These are phyloP conservation scores for Rasamsonia emersonii DNA, from an alignment of 2,329 filamentous ascomycete species.

Conservation along the genomic window DNA sequence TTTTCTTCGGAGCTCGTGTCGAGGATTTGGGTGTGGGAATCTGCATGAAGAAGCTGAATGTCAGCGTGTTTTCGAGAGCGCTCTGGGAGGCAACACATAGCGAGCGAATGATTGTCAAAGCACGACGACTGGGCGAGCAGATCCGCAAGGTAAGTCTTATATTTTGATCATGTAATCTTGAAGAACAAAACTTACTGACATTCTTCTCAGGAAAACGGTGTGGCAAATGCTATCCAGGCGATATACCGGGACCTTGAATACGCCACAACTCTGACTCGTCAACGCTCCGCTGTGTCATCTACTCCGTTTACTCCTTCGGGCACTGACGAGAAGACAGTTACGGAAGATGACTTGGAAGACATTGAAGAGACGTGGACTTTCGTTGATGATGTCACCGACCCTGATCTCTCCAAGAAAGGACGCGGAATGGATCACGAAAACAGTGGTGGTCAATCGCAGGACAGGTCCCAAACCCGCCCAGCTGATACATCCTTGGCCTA, in stretches of 20 bases:
- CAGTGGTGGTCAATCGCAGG: no score
- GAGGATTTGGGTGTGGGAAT: conserved; percentile 92
- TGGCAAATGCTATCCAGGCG: conserved; percentile 80
- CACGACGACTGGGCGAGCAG: conserved; percentile 69
- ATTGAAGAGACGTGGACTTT: conserved; percentile 89
- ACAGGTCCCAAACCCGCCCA: no score
- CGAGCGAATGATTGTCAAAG: conserved; percentile 84
- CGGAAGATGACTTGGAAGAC: conserved; percentile 49
- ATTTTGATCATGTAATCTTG: no score
- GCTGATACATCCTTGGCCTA: no score
- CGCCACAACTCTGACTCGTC: conserved; percentile 72
- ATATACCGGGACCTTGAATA: conserved; percentile 96
- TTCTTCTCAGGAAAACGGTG: conserved; percentile 65
- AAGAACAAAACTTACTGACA: conserved; percentile 21
- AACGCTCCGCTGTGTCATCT: conserved; percentile 33
- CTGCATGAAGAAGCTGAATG: conserved; percentile 79
- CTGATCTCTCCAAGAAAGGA: conserved; percentile 27
- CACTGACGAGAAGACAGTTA: conserved; percentile 23
- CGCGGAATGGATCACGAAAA: no score
- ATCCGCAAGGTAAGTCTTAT: conserved; percentile 65
- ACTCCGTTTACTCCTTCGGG: conserved; percentile 27
- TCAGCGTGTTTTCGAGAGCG: conserved; percentile 73
- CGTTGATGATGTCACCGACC: conserved; percentile 56
- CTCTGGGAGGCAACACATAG: conserved; percentile 88
- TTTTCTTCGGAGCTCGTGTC: conserved; percentile 83